phyloP scores from a whole-genome alignment of 352 stramenopile genomes.

The Pythium dissotocum region DNA sequence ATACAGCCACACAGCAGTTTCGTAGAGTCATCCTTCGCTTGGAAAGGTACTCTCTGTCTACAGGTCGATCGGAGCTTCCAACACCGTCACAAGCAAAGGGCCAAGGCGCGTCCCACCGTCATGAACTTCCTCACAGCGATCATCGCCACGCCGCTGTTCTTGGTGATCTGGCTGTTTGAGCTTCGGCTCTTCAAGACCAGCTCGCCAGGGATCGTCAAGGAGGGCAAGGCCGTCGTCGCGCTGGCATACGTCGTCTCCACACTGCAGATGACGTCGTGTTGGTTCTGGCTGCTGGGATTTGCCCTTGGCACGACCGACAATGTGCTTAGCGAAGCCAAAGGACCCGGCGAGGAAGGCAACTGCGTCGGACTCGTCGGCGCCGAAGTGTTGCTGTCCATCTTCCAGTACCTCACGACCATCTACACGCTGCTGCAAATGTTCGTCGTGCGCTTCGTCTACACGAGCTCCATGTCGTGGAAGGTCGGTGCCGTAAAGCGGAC shows the following conservation, averaged over 20 bases:
- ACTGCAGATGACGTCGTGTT: not conserved
- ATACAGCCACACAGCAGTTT: too few relatives aligned
- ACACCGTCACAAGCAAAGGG: not conserved
- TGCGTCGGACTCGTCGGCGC: slow-evolving; percentile 17
- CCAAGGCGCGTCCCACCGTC: not conserved
- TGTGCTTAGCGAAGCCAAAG: slow-evolving; percentile 13
- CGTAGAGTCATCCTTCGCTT: too few relatives aligned
- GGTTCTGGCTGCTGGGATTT: slow-evolving; percentile 15
- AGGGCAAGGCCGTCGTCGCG: slow-evolving; percentile 13
- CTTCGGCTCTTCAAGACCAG: slow-evolving; percentile 14
- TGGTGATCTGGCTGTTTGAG: slow-evolving; percentile 15
- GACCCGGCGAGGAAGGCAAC: slow-evolving; percentile 12
- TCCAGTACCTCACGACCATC: slow-evolving; percentile 16
- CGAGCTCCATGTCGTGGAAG: slow-evolving; percentile 14
- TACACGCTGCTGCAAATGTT: slow-evolving; percentile 21
- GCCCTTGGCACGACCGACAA: slow-evolving; percentile 7
- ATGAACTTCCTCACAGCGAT: slow-evolving; percentile 18
- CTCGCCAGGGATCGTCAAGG: slow-evolving; percentile 5
- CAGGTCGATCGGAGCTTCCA: too few relatives aligned
- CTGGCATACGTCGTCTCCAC: slow-evolving; percentile 10
- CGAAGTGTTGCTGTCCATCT: slow-evolving; percentile 16
- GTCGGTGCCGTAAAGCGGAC: not conserved
- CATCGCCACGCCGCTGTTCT: slow-evolving; percentile 13
- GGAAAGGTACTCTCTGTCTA: too few relatives aligned
- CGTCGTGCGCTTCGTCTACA: slow-evolving; percentile 19